Conservation (phyloP, 1,139 yeast species). For the Scheffersomyces segobiensis region DNA sequence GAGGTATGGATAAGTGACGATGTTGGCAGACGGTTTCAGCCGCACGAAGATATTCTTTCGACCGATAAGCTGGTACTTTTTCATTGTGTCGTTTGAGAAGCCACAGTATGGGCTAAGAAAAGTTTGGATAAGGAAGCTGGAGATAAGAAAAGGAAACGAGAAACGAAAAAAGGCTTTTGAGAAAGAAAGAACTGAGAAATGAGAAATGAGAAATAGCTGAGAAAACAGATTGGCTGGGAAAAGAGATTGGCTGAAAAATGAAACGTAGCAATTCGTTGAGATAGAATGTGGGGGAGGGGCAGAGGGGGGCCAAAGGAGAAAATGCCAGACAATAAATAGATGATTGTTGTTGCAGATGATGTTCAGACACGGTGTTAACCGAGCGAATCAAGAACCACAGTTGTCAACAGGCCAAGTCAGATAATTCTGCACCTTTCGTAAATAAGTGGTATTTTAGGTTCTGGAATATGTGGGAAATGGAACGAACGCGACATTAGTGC, state of each 20-base stretch:
- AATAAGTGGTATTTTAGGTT: background rate
- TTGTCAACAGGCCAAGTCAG: background rate
- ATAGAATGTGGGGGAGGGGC: background rate
- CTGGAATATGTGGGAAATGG: background rate
- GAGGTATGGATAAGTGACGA: conserved; percentile 22
- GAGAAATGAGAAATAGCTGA: no score
- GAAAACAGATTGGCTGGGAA: background rate
- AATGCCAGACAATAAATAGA: background rate
- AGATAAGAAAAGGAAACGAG: background rate
- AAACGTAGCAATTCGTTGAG: background rate
- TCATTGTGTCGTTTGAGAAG: conserved; percentile 10
- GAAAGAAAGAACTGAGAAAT: no score
- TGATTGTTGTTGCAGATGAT: background rate
- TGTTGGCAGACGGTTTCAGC: conserved; percentile 1
- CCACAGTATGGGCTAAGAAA: background rate
- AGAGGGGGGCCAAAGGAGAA: background rate
- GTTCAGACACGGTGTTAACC: background rate
- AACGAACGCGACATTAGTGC: background rate
- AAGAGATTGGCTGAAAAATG: background rate
- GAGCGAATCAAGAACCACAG: background rate
- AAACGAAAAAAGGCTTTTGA: no score
- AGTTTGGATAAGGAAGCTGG: background rate
- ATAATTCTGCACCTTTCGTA: background rate
- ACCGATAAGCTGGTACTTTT: conserved; percentile 41
- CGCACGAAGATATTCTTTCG: conserved; percentile 25